Conservation (phyloP, 441 rosid species). For the Eutrema salsugineum region DNA sequence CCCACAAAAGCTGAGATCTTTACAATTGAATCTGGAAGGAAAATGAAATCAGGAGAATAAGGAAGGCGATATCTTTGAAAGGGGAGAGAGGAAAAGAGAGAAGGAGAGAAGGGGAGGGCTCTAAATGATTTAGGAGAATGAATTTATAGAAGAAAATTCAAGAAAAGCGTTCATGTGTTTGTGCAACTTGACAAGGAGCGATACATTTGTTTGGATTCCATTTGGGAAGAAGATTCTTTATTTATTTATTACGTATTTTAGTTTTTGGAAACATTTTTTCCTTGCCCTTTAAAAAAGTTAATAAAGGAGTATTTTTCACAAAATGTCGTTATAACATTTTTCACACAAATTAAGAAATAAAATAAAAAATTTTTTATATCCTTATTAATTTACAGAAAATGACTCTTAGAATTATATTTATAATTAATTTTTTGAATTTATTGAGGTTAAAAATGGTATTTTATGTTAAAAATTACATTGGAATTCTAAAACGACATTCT, state of each 20-base stretch:
- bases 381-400: too few species aligned
- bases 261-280: constrained; percentile 1
- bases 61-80: background rate
- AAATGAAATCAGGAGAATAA: constrained; percentile 2
- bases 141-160: constrained; percentile 24
- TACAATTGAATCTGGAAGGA: background rate
- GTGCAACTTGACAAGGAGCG: constrained; percentile 25
- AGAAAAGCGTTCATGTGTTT: constrained; percentile 22
- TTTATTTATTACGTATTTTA: background rate
- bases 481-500: too few species aligned
- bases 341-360: too few species aligned
- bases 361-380: too few species aligned
- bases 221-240: constrained; percentile 16
- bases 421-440: too few species aligned
- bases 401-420: too few species aligned
- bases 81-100: background rate
- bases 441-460: too few species aligned
- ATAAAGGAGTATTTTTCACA: background rate
- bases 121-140: constrained; percentile 3
- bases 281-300: background rate
- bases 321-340: too few species aligned
- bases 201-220: constrained; percentile 21
- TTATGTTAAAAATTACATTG: too few species aligned
- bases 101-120: background rate
- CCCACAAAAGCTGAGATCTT: constrained; percentile 7